Conservation (phyloP, 371 early-diverging fungal species). For the Lichtheimia ornata region DNA sequence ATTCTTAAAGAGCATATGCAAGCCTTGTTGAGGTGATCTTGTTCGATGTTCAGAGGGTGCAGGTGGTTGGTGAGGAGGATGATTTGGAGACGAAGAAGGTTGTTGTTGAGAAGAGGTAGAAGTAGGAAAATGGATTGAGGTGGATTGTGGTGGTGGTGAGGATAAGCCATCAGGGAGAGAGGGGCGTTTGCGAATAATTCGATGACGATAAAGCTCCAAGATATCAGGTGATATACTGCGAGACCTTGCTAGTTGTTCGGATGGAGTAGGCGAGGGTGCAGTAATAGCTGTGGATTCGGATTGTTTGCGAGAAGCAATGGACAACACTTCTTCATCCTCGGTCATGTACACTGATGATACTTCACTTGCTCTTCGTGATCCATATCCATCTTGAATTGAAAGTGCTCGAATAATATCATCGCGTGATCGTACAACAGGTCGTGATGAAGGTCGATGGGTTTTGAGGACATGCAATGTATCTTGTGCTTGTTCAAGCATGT, state of each 20-base stretch:
- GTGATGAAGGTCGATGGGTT: conserved; percentile 18
- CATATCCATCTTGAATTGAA: conserved; percentile 6
- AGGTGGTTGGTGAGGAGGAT: conserved; percentile 1
- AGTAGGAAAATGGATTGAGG: not conserved
- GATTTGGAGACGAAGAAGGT: not conserved
- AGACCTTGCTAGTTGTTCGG: not conserved
- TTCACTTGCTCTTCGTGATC: conserved; percentile 23
- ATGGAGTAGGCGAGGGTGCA: not conserved
- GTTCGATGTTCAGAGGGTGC: not conserved
- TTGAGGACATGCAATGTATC: conserved; percentile 26
- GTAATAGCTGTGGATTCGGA: conserved; percentile 2
- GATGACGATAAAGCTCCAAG: conserved; percentile 36
- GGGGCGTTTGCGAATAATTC: conserved; percentile 40
- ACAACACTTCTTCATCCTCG: conserved; percentile 18
- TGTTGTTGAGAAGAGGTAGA: too few species aligned
- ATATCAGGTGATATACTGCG: conserved; percentile 19
- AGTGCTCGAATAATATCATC: conserved; percentile 14
- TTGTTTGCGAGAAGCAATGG: not conserved
- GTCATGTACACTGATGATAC: conserved; percentile 17
- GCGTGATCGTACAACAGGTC: not conserved
- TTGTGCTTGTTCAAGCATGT: conserved; percentile 47
- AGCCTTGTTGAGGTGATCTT: conserved; percentile 34
- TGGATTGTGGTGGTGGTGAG: conserved; percentile 1
- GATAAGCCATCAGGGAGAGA: conserved; percentile 29
- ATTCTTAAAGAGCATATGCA: conserved; percentile 31